Base-by-base conservation (phyloP, 768 basidiomycete genomes). In the Chlorophyllum brunneum region DNA sequence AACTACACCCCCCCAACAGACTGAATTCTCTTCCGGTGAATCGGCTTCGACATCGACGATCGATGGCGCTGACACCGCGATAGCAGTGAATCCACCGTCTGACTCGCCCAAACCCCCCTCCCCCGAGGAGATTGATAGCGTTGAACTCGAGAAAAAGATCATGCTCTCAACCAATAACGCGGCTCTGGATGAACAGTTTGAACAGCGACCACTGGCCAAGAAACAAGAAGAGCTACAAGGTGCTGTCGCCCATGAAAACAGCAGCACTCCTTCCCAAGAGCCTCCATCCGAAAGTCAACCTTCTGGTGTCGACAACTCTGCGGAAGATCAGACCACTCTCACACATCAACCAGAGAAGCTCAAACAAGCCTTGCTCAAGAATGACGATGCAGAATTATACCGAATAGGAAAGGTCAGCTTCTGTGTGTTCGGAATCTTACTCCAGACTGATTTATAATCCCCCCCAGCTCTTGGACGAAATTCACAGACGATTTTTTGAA, bases 191-290 rank as follows among this genome's bases (percentile, higher is more conserved):
- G 86, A 86, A 27, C 88, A 95, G 57, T 76, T 93, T 3, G 88
- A 92, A 62, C 85, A 90, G 57, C 78, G 93, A 30, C 93, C 93
- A 7, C 66, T 95, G 48, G 92, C 90, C 13, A 93, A 88, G 75
- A 84, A 85, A 68, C 92, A 95, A 65, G 89, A 93, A 63, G 81
- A 82, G 56, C 70, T 88, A 23, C 75, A 85, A 56, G 82, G 79
- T 55, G 75, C 70, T 30, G 66, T 61, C 48, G 64, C 62, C 1
- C 66, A 63, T 33, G 67, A 65, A 26, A 52, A 29, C 40, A 31
- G 33, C 24, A 37, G 47, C 44, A 24, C 22, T 13, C 7, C 27
- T 10, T 33, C 49, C 3, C 31, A 39, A 9, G 51, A 30, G n/a
- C 26, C 43, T 7, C 30, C 26, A n/a, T 20, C 44, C 29, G 44